Evolutionary conservation across 2,329 filamentous ascomycete species (phyloP), one percentile per base, ranked within the genome.

Genomic region (Claviceps quebecensis): DNA sequence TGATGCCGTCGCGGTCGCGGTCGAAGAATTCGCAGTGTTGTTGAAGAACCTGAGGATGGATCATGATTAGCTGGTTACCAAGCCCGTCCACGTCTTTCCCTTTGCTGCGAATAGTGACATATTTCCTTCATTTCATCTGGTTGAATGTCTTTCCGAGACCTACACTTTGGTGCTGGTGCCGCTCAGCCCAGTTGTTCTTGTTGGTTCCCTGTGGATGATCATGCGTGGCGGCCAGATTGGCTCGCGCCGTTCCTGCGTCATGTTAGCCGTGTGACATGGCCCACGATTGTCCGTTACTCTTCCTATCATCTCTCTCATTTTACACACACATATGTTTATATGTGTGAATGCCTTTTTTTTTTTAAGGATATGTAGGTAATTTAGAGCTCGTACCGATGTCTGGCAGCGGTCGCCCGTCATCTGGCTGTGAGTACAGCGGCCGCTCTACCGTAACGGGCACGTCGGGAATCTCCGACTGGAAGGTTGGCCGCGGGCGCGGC

Each of bases 1-100:
- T 69, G 16, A 65, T 55, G 19, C 68, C 68, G 52, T 72, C 69
- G 4, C 54, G 49, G 54, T 72, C 67, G 44, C 58, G 60, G 50
- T 72, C 68, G 58, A 66, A 72, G 58, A 70, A 72, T 5, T 63
- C 56, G 49, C 65, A 54, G 49, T 72, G 68, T 47, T 67, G 66
- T 49, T 72, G 68, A 1, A 71, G 55, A 5, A 65, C 62, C 53
- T 17, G 45, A 11, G 17, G 8, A 8, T 6, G 7, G 5, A 17
- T n/a, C 17, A 2, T 14, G 17, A 19, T 22, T 11, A 34, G 9
- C 29, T 34, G 9, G 29, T 34, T 34, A 11, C 1, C 3, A 34
- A 41, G 37, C 14, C 8, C n/a, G 39, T 22, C 39, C 17, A 19
- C 8, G 23, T 45, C 19, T 26, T 5, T 13, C 9, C 3, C 13